phyloP scores from a whole-genome alignment of 768 basidiomycete genomes.

The Lanmaoa pseudosensibilis region DNA sequence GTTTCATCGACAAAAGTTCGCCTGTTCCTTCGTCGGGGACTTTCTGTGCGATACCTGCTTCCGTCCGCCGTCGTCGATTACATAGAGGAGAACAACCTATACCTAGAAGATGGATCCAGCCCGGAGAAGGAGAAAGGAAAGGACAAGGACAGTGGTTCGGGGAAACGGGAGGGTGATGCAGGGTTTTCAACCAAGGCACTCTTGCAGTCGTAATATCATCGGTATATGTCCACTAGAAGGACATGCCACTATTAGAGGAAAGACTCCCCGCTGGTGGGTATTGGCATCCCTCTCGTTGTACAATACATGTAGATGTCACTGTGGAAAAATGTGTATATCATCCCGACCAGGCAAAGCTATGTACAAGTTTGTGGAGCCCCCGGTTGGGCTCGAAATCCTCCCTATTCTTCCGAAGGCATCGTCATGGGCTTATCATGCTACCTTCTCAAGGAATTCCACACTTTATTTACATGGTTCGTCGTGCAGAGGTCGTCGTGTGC shows the following conservation, averaged over 20 bases:
- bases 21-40: conserved; percentile 73
- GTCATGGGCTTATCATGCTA: background rate
- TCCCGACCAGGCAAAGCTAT: background rate
- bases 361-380: background rate
- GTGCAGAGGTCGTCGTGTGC: too few relatives aligned
- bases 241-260: background rate
- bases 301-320: background rate
- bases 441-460: background rate
- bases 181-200: conserved; percentile 9
- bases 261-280: background rate
- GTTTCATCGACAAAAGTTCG: conserved; percentile 94
- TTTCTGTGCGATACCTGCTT: conserved; percentile 86
- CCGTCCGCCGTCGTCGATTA: conserved; percentile 92
- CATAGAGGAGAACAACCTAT: conserved; percentile 82
- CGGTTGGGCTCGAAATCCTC: too few relatives aligned
- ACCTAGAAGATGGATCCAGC: conserved; percentile 56
- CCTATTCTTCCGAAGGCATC: background rate
- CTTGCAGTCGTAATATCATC: conserved; percentile 6
- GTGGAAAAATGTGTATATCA: background rate
- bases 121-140: conserved; percentile 41
- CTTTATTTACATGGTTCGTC: background rate
- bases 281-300: conserved; percentile 2
- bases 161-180: conserved; percentile 30
- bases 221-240: background rate
- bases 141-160: conserved; percentile 31